These are phyloP conservation scores for Microthlaspi erraticum DNA, from an alignment of 345 rosid species.

Conservation along the genomic window DNA sequence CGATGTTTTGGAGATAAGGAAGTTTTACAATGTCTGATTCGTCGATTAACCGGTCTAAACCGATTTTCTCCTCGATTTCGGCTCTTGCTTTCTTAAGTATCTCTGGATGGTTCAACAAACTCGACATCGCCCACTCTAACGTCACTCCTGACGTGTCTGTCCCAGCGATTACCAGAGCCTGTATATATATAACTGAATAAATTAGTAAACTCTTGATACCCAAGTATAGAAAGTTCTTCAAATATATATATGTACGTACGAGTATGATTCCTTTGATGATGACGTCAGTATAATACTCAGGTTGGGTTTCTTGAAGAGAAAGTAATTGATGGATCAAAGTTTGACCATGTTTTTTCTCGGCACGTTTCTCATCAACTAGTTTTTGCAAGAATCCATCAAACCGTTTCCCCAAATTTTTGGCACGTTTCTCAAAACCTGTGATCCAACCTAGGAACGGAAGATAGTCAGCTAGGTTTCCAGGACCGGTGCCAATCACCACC, in stretches of 20 bases:
- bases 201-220: neutral
- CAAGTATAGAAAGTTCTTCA: neutral
- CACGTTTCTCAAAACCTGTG: slow-evolving; percentile 39
- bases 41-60: slow-evolving; percentile 40
- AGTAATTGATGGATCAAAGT: slow-evolving; percentile 61
- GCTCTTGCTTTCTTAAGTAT: slow-evolving; percentile 48
- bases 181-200: neutral
- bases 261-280: slow-evolving; percentile 57
- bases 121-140: slow-evolving; percentile 59
- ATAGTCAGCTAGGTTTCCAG: slow-evolving; percentile 52
- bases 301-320: slow-evolving; percentile 53
- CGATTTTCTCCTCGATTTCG: slow-evolving; percentile 43
- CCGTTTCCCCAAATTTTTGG: slow-evolving; percentile 28
- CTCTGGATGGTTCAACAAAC: slow-evolving; percentile 49
- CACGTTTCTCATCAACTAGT: slow-evolving; percentile 55
- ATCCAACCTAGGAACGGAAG: slow-evolving; percentile 52
- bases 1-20: slow-evolving; percentile 49
- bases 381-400: slow-evolving; percentile 54
- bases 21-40: slow-evolving; percentile 49
- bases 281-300: slow-evolving; percentile 53
- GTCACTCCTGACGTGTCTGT: slow-evolving; percentile 53
- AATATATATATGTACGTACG: slow-evolving; percentile 28
- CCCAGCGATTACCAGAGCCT: slow-evolving; percentile 52
- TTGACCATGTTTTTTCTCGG: slow-evolving; percentile 28
- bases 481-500: slow-evolving; percentile 27